Percentiles rank a stretch among this genome's conserved stretches.
Conservation (phyloP, 257 asterid species). For the Plantago major region DNA sequence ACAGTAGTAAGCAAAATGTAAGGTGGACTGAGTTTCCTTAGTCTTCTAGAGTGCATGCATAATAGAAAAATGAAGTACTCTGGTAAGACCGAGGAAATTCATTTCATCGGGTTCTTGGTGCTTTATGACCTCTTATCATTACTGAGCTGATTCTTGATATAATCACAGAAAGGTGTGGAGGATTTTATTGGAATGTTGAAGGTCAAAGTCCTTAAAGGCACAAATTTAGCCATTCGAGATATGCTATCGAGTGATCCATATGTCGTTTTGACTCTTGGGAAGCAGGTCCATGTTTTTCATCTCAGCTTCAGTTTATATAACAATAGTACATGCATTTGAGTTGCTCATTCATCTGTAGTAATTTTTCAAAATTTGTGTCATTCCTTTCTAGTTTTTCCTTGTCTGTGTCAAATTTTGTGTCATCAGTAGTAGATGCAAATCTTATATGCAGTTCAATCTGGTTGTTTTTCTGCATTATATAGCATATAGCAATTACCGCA, state of each 20-base stretch:
- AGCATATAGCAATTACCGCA: too few relatives aligned
- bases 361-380: not conserved
- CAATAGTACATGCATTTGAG: not conserved
- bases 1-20: too few relatives aligned
- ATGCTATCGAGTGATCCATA: constrained; percentile 96
- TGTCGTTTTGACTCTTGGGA: constrained; percentile 75
- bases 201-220: constrained; percentile 70
- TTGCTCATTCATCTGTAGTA: not conserved
- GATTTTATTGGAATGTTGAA: constrained; percentile 89
- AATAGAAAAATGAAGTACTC: not conserved
- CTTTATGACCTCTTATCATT: constrained; percentile 14
- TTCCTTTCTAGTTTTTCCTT: not conserved
- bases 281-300: constrained; percentile 52
- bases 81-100: not conserved
- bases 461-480: too few relatives aligned
- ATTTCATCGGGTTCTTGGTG: constrained; percentile 11
- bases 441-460: not conserved
- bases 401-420: not conserved
- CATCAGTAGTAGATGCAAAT: not conserved
- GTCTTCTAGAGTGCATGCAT: not conserved
- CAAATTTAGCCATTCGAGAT: constrained; percentile 86
- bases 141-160: constrained; percentile 20
- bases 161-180: constrained; percentile 81
- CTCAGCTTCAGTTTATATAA: not conserved
- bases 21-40: too few relatives aligned